A percentile compares a stretch with the other conserved stretches of the same genome.
These are phyloP conservation scores for Kurtzmaniella quercitrusa DNA, from an alignment of 1,139 yeast genomes.

Conservation along the genomic window DNA sequence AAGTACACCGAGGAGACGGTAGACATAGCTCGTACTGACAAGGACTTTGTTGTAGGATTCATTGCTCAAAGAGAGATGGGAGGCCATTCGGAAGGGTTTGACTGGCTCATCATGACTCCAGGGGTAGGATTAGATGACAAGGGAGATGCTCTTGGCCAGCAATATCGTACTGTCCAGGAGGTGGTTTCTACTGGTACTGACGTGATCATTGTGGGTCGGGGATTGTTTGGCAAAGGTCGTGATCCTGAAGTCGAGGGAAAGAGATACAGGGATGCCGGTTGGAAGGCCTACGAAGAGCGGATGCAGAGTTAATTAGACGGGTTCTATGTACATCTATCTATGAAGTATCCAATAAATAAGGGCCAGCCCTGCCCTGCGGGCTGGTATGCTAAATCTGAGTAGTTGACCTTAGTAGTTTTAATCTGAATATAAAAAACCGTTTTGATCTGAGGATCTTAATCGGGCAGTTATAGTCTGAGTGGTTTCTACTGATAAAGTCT, in stretches of 20 bases:
- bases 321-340: neutral
- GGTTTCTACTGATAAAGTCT: too few species aligned
- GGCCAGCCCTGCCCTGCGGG: neutral
- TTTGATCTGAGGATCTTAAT: too few species aligned
- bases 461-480: too few species aligned
- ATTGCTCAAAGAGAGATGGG: slow-evolving; percentile 92
- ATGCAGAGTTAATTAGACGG: slow-evolving; percentile 8
- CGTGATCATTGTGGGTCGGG: slow-evolving; percentile 95
- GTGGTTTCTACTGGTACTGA: slow-evolving; percentile 84
- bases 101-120: slow-evolving; percentile 96
- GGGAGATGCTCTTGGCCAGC: slow-evolving; percentile 97
- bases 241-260: slow-evolving; percentile 84
- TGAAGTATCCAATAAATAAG: neutral
- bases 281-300: slow-evolving; percentile 75
- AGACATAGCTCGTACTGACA: slow-evolving; percentile 83
- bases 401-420: too few species aligned
- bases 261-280: slow-evolving; percentile 88
- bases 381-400: neutral
- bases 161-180: slow-evolving; percentile 86
- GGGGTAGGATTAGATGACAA: slow-evolving; percentile 97
- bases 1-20: slow-evolving; percentile 84
- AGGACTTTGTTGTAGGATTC: slow-evolving; percentile 90
- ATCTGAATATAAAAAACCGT: too few species aligned
- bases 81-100: slow-evolving; percentile 77
- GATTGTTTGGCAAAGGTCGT: slow-evolving; percentile 92